Percentiles rank a stretch among this genome's conserved stretches.
These are phyloP conservation scores for Liquidambar formosana DNA, from an alignment of 164 flowering plant genomes.

Conservation along the genomic window DNA sequence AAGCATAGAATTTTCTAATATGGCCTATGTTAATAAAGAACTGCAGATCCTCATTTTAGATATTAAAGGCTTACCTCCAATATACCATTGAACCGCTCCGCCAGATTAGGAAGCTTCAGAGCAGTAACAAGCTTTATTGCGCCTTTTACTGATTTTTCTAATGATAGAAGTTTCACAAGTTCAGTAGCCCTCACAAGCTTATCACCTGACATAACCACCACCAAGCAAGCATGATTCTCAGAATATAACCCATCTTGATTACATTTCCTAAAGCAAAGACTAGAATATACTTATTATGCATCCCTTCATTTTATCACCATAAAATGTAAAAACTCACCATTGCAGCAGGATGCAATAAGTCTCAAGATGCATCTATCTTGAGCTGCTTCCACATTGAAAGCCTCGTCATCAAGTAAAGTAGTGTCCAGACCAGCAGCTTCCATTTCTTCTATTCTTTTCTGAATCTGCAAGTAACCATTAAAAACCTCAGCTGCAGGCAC, in stretches of 20 bases:
- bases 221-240: not conserved
- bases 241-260: not conserved
- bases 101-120: slow-evolving; percentile 85
- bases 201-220: slow-evolving; percentile 60
- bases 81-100: slow-evolving; percentile 76
- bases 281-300: not conserved
- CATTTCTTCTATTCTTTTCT: slow-evolving; percentile 58
- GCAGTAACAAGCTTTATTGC: slow-evolving; percentile 92
- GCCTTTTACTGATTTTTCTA: slow-evolving; percentile 83
- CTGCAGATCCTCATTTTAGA: not conserved
- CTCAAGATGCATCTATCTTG: slow-evolving; percentile 87
- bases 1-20: not conserved
- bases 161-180: slow-evolving; percentile 74
- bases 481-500: not conserved
- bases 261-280: not conserved
- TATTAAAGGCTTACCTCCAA: slow-evolving; percentile 57
- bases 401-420: slow-evolving; percentile 69
- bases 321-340: slow-evolving; percentile 43
- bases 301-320: not conserved
- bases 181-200: slow-evolving; percentile 91
- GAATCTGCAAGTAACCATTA: slow-evolving; percentile 46
- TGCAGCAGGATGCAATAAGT: slow-evolving; percentile 93
- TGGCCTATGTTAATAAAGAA: not conserved
- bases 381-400: slow-evolving; percentile 71
- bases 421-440: slow-evolving; percentile 54